phyloP scores from a whole-genome alignment of 192 early-diverging fungal genomes.

The Oehlia diaphana region DNA sequence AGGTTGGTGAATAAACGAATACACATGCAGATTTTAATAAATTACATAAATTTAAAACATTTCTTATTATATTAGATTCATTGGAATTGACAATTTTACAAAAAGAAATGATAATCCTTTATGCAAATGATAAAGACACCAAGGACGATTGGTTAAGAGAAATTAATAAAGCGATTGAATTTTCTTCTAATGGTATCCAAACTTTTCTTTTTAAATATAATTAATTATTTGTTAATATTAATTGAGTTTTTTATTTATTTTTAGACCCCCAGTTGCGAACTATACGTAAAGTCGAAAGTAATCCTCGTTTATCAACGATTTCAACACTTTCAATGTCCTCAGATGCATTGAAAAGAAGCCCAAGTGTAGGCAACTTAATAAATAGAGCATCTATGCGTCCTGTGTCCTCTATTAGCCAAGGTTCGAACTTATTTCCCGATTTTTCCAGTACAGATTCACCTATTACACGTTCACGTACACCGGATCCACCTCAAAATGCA shows the following conservation, averaged over 20 bases:
- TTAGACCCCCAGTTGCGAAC: background rate
- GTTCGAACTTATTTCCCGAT: background rate
- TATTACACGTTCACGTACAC: background rate
- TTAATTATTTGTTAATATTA: background rate
- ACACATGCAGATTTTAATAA: background rate
- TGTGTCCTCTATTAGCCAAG: background rate
- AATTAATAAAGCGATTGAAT: constrained; percentile 2
- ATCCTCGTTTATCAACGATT: background rate
- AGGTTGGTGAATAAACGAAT: constrained; percentile 25
- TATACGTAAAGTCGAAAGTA: background rate
- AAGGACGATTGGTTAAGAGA: constrained; percentile 18
- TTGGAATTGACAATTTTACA: constrained; percentile 23
- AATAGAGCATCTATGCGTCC: background rate
- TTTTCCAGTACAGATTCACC: background rate
- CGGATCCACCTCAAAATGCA: background rate
- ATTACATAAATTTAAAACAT: background rate
- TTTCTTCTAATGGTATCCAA: constrained; percentile 14
- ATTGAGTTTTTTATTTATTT: background rate
- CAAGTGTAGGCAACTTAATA: background rate
- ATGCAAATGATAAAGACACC: background rate
- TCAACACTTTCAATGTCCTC: background rate
- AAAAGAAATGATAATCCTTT: constrained; percentile 11
- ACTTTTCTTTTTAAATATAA: background rate
- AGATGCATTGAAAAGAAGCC: background rate
- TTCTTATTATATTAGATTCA: background rate